Conservation (phyloP, 176 grass and related monocot species). For the Rhynchospora tenuis region DNA sequence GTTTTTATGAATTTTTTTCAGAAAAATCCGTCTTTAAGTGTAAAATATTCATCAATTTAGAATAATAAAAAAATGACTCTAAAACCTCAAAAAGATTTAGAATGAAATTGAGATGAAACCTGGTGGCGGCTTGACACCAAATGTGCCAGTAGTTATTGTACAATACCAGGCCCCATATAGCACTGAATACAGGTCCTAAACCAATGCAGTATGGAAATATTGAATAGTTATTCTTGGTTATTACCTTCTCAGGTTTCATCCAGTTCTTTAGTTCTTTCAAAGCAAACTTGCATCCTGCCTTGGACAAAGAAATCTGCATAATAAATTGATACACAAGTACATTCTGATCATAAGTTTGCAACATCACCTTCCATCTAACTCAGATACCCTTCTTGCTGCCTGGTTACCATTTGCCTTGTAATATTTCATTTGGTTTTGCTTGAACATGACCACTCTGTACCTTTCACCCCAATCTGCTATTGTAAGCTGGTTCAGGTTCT, state of each 20-base stretch:
- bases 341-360: not conserved
- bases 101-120: not conserved
- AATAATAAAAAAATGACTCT: not conserved
- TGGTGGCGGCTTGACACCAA: not conserved
- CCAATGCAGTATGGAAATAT: not conserved
- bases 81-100: not conserved
- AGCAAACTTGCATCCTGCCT: conserved; percentile 36
- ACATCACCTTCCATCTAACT: not conserved
- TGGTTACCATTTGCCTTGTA: not conserved
- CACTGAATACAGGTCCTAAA: not conserved
- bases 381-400: not conserved
- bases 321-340: not conserved
- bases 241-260: conserved; percentile 54
- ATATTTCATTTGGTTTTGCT: not conserved
- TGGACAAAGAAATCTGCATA: not conserved
- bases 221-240: not conserved
- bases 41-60: not conserved
- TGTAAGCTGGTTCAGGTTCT: not conserved
- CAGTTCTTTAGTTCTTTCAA: conserved; percentile 55
- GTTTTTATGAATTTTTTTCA: not conserved
- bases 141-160: not conserved
- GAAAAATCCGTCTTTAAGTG: not conserved
- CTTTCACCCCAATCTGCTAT: not conserved
- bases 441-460: not conserved
- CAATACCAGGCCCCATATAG: not conserved